Conservation (phyloP, 2,329 filamentous ascomycete species). For the Pestalotiopsis fici region DNA sequence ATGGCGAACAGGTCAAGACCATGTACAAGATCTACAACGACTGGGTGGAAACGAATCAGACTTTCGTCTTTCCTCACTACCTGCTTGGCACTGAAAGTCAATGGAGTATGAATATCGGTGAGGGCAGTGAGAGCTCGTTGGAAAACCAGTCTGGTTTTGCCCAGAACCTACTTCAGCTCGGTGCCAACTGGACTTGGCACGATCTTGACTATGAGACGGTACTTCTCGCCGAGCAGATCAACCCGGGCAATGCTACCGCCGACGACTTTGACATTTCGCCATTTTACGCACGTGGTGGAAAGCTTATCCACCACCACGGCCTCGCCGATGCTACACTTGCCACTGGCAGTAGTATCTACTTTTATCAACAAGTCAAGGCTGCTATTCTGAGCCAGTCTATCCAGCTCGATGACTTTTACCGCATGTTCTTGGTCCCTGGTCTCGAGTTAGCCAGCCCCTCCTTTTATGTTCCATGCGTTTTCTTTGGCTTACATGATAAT, state of each 20-base stretch:
- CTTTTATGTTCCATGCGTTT: too few relatives aligned
- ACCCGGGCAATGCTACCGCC: slow-evolving; percentile 40
- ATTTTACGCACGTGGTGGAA: slow-evolving; percentile 40
- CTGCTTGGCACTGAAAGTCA: slow-evolving; percentile 46
- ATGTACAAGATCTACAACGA: slow-evolving; percentile 31
- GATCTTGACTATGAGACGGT: slow-evolving; percentile 32
- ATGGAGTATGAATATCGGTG: slow-evolving; percentile 31
- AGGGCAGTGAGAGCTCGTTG: slow-evolving; percentile 29
- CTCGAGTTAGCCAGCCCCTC: slow-evolving; percentile 48
- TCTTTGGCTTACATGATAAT: too few relatives aligned
- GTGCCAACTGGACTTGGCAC: slow-evolving; percentile 35
- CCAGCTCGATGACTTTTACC: slow-evolving; percentile 48
- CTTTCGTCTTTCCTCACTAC: slow-evolving; percentile 41
- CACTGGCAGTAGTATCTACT: background rate
- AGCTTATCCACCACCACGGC: slow-evolving; percentile 50
- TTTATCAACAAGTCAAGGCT: slow-evolving; percentile 17
- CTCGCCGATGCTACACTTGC: slow-evolving; percentile 30
- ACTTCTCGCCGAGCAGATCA: slow-evolving; percentile 26
- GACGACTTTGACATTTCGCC: slow-evolving; percentile 37
- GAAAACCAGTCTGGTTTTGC: slow-evolving; percentile 31
- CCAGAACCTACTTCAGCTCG: slow-evolving; percentile 40
- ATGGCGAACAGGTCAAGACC: slow-evolving; percentile 38
- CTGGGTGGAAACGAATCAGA: slow-evolving; percentile 25
- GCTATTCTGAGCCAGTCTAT: slow-evolving; percentile 33
- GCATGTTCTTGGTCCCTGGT: slow-evolving; percentile 53